phyloP scores from a whole-genome alignment of 495 filamentous ascomycete species.

The Penicillium taxi region DNA sequence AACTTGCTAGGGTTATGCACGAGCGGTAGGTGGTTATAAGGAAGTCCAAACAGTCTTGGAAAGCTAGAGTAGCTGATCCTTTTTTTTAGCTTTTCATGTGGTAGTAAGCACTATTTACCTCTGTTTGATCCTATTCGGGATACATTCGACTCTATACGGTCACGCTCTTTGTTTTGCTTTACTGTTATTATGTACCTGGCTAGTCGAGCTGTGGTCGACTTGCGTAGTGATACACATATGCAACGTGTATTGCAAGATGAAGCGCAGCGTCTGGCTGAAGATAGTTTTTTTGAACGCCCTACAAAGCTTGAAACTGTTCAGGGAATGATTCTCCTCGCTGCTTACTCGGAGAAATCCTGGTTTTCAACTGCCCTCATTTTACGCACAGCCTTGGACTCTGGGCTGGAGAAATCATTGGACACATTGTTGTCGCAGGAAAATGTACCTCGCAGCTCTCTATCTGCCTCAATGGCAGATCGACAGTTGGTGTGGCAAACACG shows the following conservation, averaged over 20 bases:
- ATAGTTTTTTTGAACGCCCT: slow-evolving; percentile 38
- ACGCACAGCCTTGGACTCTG: slow-evolving; percentile 35
- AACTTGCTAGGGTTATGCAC: slow-evolving; percentile 34
- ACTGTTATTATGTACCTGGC: slow-evolving; percentile 38
- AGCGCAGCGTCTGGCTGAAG: slow-evolving; percentile 35
- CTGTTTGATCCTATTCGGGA: slow-evolving; percentile 39
- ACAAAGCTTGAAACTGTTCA: slow-evolving; percentile 39
- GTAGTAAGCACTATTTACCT: slow-evolving; percentile 34
- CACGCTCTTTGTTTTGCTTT: slow-evolving; percentile 38
- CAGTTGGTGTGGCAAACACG: slow-evolving; percentile 36
- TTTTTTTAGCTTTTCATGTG: slow-evolving; percentile 26
- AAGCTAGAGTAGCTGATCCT: neutral
- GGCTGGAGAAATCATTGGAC: slow-evolving; percentile 36
- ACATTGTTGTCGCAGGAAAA: slow-evolving; percentile 29
- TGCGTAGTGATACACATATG: slow-evolving; percentile 32
- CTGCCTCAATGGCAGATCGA: slow-evolving; percentile 34
- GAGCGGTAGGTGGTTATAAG: slow-evolving; percentile 23
- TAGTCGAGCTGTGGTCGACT: slow-evolving; percentile 31
- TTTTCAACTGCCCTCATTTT: slow-evolving; percentile 39
- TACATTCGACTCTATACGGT: slow-evolving; percentile 38
- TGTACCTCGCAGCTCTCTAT: slow-evolving; percentile 31
- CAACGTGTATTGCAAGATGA: slow-evolving; percentile 40
- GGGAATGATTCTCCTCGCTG: slow-evolving; percentile 37
- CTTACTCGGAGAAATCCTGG: slow-evolving; percentile 41
- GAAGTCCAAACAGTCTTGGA: neutral